phyloP scores from a whole-genome alignment of 768 basidiomycete genomes.

The Candolleomyces eurysporus region DNA sequence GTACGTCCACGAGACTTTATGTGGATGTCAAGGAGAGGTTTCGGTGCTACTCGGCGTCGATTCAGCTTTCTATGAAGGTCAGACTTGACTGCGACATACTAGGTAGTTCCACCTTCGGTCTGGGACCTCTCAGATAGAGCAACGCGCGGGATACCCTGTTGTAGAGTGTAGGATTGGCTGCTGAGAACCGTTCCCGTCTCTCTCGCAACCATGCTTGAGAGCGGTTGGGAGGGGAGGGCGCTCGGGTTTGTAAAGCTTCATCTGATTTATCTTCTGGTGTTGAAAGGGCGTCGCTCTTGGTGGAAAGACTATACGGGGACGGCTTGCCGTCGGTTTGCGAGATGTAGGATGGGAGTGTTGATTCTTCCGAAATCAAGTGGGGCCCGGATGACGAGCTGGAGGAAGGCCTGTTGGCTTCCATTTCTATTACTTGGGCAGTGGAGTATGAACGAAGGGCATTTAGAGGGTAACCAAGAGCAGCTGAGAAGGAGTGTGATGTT shows the following conservation, averaged over 20 bases:
- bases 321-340: background rate
- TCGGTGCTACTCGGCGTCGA: constrained; percentile 38
- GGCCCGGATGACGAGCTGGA: background rate
- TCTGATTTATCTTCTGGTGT: background rate
- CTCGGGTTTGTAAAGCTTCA: background rate
- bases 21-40: constrained; percentile 54
- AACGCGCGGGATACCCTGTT: constrained; percentile 15
- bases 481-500: background rate
- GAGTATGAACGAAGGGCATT: too few relatives aligned
- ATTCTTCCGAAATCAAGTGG: background rate
- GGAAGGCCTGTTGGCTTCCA: background rate
- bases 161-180: constrained; percentile 20
- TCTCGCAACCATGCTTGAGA: constrained; percentile 15
- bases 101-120: constrained; percentile 53
- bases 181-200: constrained; percentile 14
- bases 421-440: background rate
- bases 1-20: constrained; percentile 33
- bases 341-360: background rate
- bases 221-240: constrained; percentile 9
- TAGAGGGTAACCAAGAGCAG: too few relatives aligned
- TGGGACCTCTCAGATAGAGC: constrained; percentile 54
- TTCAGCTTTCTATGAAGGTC: background rate
- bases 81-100: constrained; percentile 26
- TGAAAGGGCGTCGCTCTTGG: background rate
- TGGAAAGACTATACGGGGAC: background rate